Conservation (phyloP, 1,284 basidiomycete genomes). For the Apiotrichum gracile region DNA sequence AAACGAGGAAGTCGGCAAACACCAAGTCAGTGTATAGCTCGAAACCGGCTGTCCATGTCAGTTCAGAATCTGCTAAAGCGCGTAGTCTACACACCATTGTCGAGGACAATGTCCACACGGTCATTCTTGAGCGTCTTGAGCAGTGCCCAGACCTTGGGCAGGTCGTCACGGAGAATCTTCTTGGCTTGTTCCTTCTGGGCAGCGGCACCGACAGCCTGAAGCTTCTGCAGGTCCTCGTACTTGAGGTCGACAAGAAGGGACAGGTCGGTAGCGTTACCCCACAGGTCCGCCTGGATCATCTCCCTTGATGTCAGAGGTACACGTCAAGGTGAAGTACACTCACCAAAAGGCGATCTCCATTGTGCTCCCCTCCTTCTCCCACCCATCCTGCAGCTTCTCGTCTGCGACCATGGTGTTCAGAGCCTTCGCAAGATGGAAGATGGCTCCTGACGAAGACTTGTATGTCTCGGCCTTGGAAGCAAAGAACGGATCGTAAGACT, state of each 20-base stretch:
- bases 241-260: conserved; percentile 47
- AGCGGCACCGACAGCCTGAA: conserved; percentile 74
- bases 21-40: conserved; percentile 94
- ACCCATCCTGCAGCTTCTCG: conserved; percentile 28
- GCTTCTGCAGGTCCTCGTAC: conserved; percentile 67
- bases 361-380: conserved; percentile 28
- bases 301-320: conserved; percentile 21
- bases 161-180: conserved; percentile 80
- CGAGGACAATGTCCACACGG: conserved; percentile 80
- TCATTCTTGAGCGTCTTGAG: conserved; percentile 56
- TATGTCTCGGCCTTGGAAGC: conserved; percentile 77
- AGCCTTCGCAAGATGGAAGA: conserved; percentile 53
- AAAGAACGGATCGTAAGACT: conserved; percentile 76
- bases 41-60: conserved; percentile 64
- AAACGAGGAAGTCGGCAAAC: conserved; percentile 88
- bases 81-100: conserved; percentile 62
- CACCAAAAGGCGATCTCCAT: conserved; percentile 46
- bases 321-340: conserved; percentile 1
- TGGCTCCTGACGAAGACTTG: conserved; percentile 68
- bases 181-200: conserved; percentile 66
- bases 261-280: conserved; percentile 49
- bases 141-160: conserved; percentile 68
- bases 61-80: neutral
- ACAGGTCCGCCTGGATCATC: conserved; percentile 47
- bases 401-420: conserved; percentile 32